phyloP scores from a whole-genome alignment of 139 green algal genomes.

The Closterium sp. region DNA sequence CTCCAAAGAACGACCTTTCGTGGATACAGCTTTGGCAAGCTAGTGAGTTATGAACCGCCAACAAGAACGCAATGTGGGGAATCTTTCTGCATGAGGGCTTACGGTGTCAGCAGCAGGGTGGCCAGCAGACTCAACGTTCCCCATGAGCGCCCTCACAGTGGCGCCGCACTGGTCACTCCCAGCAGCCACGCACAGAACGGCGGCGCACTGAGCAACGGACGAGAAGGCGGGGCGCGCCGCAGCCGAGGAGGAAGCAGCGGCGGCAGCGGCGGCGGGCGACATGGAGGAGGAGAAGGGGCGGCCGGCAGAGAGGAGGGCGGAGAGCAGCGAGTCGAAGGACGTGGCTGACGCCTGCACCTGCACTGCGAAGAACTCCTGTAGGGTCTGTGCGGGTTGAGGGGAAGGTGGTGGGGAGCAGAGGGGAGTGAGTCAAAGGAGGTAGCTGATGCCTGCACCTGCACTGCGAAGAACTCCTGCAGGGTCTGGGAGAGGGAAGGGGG shows the following conservation, averaged over 20 bases:
- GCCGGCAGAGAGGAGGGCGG: constrained; percentile 53
- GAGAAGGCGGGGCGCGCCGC: constrained; percentile 6
- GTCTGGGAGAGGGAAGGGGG: constrained; percentile 47
- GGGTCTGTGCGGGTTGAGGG: constrained; percentile 48
- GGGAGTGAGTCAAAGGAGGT: constrained; percentile 60
- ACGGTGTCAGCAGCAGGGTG: neutral
- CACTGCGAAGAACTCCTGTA: constrained; percentile 74
- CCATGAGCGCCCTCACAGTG: constrained; percentile 9
- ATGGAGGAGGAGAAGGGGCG: neutral
- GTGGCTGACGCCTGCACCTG: constrained; percentile 56
- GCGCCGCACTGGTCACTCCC: constrained; percentile 39
- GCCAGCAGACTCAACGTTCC: neutral
- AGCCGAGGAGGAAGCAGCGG: neutral
- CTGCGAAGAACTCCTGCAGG: constrained; percentile 72
- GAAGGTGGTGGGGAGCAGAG: neutral
- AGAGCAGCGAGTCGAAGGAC: constrained; percentile 63
- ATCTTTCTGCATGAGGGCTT: too few species aligned
- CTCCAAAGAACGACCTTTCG: too few species aligned
- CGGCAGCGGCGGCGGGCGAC: neutral
- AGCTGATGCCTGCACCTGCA: constrained; percentile 55
- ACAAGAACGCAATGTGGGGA: too few species aligned
- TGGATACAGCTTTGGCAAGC: too few species aligned
- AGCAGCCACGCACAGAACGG: constrained; percentile 65
- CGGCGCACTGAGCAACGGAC: constrained; percentile 73
- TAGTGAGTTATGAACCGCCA: too few species aligned